These are phyloP conservation scores for Zygnema cylindricum DNA, from an alignment of 139 green algal genomes.

Conservation along the genomic window DNA sequence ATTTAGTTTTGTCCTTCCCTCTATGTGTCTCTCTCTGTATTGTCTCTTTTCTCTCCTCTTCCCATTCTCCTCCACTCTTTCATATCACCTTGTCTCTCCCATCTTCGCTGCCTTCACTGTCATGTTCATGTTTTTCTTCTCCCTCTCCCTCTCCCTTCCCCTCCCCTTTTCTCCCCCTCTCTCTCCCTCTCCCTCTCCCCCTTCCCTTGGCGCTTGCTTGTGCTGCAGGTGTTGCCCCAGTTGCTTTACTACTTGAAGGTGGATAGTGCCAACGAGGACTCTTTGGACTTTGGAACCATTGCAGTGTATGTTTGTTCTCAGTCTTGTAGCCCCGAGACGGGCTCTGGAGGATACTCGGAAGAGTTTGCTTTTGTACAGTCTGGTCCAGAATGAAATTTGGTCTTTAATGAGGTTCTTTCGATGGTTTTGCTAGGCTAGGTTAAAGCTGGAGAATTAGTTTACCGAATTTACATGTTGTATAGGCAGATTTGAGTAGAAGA, in stretches of 20 bases:
- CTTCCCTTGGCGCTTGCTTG: background rate
- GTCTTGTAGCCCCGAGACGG: background rate
- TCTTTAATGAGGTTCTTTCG: too few species aligned
- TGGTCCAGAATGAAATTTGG: background rate
- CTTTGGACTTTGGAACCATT: constrained; percentile 8
- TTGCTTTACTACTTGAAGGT: constrained; percentile 19
- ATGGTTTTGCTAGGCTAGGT: too few species aligned
- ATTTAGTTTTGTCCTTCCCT: too few species aligned
- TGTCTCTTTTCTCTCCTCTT: too few species aligned
- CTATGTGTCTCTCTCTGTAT: background rate
- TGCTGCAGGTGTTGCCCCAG: constrained; percentile 2
- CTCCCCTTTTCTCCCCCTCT: background rate
- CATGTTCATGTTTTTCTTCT: background rate
- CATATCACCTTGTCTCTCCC: background rate
- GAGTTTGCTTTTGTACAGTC: background rate
- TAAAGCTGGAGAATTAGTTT: too few species aligned
- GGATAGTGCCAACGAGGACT: background rate
- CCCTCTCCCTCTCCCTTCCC: background rate
- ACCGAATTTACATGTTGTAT: too few species aligned
- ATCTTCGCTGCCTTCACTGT: background rate
- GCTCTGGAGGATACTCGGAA: background rate
- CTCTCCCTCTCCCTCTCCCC: background rate
- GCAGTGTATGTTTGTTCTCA: background rate
- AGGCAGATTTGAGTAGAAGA: too few species aligned
- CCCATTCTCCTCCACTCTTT: background rate